These are phyloP conservation scores for Fusarium tanahbumbuense DNA, from an alignment of 2,329 filamentous ascomycete genomes.

Conservation along the genomic window DNA sequence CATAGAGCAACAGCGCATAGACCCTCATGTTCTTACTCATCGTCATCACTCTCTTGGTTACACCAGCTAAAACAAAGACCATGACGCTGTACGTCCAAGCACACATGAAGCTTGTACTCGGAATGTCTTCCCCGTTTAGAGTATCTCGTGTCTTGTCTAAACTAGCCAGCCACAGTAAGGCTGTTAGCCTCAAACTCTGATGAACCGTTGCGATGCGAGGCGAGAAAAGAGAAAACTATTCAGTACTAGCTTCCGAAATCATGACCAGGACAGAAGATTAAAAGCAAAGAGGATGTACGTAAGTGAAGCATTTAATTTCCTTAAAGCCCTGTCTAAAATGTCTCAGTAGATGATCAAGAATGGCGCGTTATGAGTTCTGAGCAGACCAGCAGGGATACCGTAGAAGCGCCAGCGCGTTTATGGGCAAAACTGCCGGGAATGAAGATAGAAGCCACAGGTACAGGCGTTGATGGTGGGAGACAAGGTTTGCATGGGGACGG, in stretches of 20 bases:
- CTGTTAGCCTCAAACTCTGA: slow-evolving; percentile 25
- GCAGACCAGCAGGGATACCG: neutral
- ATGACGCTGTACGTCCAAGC: slow-evolving; percentile 12
- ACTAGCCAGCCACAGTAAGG: neutral
- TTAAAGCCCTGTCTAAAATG: neutral
- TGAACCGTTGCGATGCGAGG: slow-evolving; percentile 8
- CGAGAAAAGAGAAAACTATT: slow-evolving; percentile 42
- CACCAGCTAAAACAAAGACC: neutral
- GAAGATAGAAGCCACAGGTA: slow-evolving; percentile 1
- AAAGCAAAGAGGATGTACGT: neutral
- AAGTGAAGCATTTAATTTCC: neutral
- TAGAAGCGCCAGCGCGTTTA: slow-evolving; percentile 3
- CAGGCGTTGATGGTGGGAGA: slow-evolving; percentile 25
- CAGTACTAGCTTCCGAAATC: neutral
- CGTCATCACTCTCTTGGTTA: neutral
- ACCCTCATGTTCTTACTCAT: neutral
- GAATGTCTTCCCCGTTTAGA: neutral
- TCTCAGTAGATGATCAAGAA: neutral
- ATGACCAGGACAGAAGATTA: neutral
- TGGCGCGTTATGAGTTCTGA: neutral
- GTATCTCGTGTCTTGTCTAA: slow-evolving; percentile 12
- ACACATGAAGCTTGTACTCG: neutral
- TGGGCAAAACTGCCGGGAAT: slow-evolving; percentile 1
- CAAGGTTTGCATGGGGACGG: slow-evolving; percentile 5
- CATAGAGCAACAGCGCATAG: slow-evolving; percentile 12